Evolutionary conservation across 495 filamentous ascomycete species (phyloP), one percentile per base, ranked within the genome.

Genomic region (Penicillium herquei): DNA sequence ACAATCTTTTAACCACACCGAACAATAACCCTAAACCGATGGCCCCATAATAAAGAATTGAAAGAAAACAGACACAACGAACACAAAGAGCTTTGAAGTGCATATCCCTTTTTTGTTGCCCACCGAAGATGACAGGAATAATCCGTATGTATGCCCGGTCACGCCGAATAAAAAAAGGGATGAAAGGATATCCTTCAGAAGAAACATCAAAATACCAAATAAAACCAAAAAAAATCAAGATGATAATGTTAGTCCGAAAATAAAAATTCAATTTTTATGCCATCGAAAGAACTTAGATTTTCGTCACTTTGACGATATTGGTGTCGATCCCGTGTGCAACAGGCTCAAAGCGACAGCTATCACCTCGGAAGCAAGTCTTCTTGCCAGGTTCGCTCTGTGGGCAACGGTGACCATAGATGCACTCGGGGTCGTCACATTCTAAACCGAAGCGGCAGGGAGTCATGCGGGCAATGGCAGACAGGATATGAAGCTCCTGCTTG

Each of bases 371-470:
- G 54, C 80, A 82, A 31, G 77, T 77, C 57, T 75, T 79, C 59
- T 70, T 76, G 7, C 78, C 78, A 10, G 69, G 66, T 42, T 77
- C 72, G 48, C 73, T 77, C 52, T 78, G 70, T 12, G 78, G 77
- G 49, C 78, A 81, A 50, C 78, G 76, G 65, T 96, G 91, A 13
- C 91, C 91, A 62, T 94, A 95, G 45, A 92, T 92, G 71, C 91
- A 96, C 51, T 88, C 85, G 0, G 83, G 72, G 40, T 86, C 84
- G 34, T 88, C 84, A 65, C 91, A 96, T 14, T 84, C 81, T 61
- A 87, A 79, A 4, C 89, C 89, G 59, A 83, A 84, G 6, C 79
- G 76, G 70, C 91, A 96, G 9, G 90, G 90, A 37, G 88, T 91
- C 75, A 92, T 81, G 34, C 90, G 82, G 18, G 89, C 84, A 44